A percentile compares a stretch with the other conserved stretches of the same genome.
These are phyloP conservation scores for Moesziomyces parantarcticus DNA, from an alignment of 1,284 basidiomycete species.

Conservation along the genomic window DNA sequence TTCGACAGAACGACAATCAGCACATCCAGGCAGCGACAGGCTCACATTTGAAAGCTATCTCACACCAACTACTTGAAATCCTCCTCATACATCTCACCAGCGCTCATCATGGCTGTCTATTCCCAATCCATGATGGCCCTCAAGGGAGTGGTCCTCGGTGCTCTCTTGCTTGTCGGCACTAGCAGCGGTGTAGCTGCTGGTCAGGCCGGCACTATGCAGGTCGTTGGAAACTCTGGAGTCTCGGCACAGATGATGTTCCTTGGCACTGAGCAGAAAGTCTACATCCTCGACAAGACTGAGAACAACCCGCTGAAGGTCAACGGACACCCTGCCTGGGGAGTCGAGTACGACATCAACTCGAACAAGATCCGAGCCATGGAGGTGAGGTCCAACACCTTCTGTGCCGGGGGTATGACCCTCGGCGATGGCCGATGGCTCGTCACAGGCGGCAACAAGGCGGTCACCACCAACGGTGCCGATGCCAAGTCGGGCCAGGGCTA, in stretches of 20 bases:
- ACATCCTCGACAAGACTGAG: constrained; percentile 63
- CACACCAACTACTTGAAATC: too few species aligned
- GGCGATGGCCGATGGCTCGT: constrained; percentile 57
- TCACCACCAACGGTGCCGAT: constrained; percentile 45
- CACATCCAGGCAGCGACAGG: neutral
- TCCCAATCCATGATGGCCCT: constrained; percentile 12
- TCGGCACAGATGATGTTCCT: constrained; percentile 64
- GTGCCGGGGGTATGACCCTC: constrained; percentile 58
- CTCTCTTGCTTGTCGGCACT: constrained; percentile 17
- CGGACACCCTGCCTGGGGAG: constrained; percentile 58
- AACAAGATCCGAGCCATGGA: constrained; percentile 48
- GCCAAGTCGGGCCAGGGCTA: constrained; percentile 44
- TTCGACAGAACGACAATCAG: neutral
- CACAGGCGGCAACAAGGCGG: constrained; percentile 60
- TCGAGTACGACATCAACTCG: constrained; percentile 53
- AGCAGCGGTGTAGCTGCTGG: constrained; percentile 14
- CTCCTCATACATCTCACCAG: neutral
- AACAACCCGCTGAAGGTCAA: constrained; percentile 52
- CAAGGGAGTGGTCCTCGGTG: constrained; percentile 25
- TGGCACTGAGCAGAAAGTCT: constrained; percentile 52
- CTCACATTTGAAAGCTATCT: neutral
- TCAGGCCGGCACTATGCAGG: constrained; percentile 46
- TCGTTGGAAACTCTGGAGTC: constrained; percentile 60
- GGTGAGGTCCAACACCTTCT: constrained; percentile 60
- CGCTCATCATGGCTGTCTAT: constrained; percentile 7